Evolutionary conservation across 768 basidiomycete species (phyloP), one percentile per base, ranked within the genome.

Genomic region (Kwoniella sp.): DNA sequence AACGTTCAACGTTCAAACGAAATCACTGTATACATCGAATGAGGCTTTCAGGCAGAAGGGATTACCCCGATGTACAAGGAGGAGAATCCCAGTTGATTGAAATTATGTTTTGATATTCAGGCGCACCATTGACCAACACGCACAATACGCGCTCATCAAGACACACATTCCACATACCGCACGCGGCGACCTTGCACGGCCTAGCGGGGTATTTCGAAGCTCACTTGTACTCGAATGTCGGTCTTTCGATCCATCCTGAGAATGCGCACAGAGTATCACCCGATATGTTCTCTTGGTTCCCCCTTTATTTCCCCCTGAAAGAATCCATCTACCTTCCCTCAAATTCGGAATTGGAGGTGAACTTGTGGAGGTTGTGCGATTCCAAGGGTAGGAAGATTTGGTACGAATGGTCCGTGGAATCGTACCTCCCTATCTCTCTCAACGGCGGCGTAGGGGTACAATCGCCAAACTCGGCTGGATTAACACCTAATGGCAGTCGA

Each of bases 201-300:
- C 83, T 98, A 48, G 95, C 92, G 2, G 96, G 96, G 17, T 99
- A 98, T 78, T 99, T 99, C 70, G 95, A 98, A 80, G 91, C 95
- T 0, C 86, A 90, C 10, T 82, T 99, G 3, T 99, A 99, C 74
- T 87, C 86, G n/a, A 88, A 88, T 65, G 83, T 98, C 22, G 91
- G 92, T 0, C 82, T 97, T 25, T 96, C 91, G 73, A 97, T 96
- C 46, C 95, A 98, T 76, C 96, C 96, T 0, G 86, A 90, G 56
- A 86, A 88, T 52, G 91, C 90, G 76, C 89, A 91, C 26, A 83
- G 86, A 50, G 84, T 94, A 58, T 93, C 92, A 8, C 93, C 91
- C 71, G 89, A 98, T 70, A 99, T 99, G 96, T 83, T 98, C 72
- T 97, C 94, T 76, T 99, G 96, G 96, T 99, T 99, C 82, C 96